Percentiles rank a stretch among this genome's conserved stretches.
These are phyloP conservation scores for Astrothelium subdiscretum DNA, from an alignment of 495 filamentous ascomycete species.

Conservation along the genomic window DNA sequence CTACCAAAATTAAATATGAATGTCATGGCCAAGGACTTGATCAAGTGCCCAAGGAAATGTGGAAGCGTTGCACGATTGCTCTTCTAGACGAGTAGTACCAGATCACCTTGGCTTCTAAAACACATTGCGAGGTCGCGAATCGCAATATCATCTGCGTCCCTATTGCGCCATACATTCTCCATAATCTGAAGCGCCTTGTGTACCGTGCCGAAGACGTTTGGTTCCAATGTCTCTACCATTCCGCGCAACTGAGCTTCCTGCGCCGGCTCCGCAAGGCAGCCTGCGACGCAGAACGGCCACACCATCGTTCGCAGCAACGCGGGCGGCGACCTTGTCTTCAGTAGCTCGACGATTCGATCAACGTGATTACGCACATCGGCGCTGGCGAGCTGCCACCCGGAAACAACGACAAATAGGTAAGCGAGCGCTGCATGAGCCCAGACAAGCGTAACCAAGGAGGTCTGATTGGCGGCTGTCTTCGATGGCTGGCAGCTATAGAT, in stretches of 20 bases:
- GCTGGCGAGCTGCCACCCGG: slow-evolving; percentile 40
- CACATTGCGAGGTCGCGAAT: slow-evolving; percentile 17
- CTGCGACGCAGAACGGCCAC: slow-evolving; percentile 43
- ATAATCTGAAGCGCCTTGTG: slow-evolving; percentile 39
- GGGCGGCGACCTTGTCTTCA: slow-evolving; percentile 13
- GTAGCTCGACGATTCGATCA: slow-evolving; percentile 23
- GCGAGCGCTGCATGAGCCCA: slow-evolving; percentile 40
- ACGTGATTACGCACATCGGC: slow-evolving; percentile 31
- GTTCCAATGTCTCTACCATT: slow-evolving; percentile 30
- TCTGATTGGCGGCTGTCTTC: slow-evolving; percentile 6
- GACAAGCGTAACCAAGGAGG: slow-evolving; percentile 23
- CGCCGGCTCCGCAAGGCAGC: slow-evolving; percentile 35
- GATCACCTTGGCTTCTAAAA: slow-evolving; percentile 12
- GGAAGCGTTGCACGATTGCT: slow-evolving; percentile 2
- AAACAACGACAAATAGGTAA: slow-evolving; percentile 39
- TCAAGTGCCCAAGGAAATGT: neutral
- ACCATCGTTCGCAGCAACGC: slow-evolving; percentile 32
- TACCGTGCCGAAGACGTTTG: slow-evolving; percentile 35
- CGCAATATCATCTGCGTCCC: slow-evolving; percentile 9
- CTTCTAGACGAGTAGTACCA: slow-evolving; percentile 20
- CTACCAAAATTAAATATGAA: neutral
- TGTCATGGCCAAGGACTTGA: neutral
- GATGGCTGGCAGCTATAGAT: neutral
- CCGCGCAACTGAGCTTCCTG: slow-evolving; percentile 33
- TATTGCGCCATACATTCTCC: slow-evolving; percentile 37